phyloP scores from a whole-genome alignment of 129 eudicot genomes.

The Pseudognaphalium luteoalbum region DNA sequence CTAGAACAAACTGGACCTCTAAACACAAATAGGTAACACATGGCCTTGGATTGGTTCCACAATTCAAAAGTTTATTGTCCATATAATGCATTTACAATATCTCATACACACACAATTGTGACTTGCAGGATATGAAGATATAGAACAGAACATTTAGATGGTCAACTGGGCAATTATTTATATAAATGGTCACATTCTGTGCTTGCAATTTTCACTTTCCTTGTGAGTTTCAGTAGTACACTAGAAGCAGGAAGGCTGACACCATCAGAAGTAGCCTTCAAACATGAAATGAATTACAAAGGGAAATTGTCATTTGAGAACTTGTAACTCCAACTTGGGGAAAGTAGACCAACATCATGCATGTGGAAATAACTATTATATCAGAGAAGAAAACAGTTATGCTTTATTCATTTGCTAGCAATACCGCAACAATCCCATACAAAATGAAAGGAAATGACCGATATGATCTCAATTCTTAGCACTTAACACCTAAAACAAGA shows the following conservation, averaged over 20 bases:
- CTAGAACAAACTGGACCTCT: background rate
- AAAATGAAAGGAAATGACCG: background rate
- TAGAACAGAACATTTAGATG: background rate
- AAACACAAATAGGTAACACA: background rate
- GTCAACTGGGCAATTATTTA: background rate
- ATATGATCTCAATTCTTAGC: background rate
- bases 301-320: background rate
- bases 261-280: background rate
- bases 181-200: background rate
- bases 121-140: background rate
- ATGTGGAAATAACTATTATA: background rate
- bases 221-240: background rate
- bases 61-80: background rate
- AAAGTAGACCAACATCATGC: background rate
- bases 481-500: conserved; percentile 1
- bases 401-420: background rate
- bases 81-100: background rate
- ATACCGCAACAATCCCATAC: background rate
- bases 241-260: background rate
- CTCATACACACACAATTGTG: background rate
- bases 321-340: background rate
- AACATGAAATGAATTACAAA: background rate
- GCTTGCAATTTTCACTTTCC: background rate
- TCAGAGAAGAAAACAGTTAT: background rate
- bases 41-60: background rate